Evolutionary conservation across 2,329 filamentous ascomycete genomes (phyloP), one percentile per base, ranked within the genome.

Genomic region (Fusarium subtropicale): DNA sequence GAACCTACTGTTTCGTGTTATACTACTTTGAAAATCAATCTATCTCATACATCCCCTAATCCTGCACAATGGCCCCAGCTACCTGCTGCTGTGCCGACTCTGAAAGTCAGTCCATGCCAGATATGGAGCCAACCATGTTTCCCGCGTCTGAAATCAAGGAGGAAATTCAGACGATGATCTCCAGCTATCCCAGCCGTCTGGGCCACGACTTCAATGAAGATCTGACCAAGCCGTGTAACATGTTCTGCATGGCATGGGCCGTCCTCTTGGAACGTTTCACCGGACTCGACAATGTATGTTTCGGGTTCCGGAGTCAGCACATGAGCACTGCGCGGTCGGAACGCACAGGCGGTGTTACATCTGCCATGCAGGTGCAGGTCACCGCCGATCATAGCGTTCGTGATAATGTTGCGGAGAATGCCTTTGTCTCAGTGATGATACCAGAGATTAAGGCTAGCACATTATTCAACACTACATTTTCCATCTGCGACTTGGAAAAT

Each of bases 401-500:
- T 8, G 59, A 20, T 1, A 53, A 65, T 5, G 33, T 68, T 30
- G 15, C 9, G 2, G 53, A 42, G 8, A 42, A n/a, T 3, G 7
- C 28, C 38, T 56, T 44, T 2, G 30, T 41, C 0, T 12, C 58
- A 15, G 15, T 54, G 4, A 0, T 24, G 10, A 3, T 59, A 26
- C 18, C 51, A 15, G 44, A 66, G 4, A 28, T 9, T 6, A 53
- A 57, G 15, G 68, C 64, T 4, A 74, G 75, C 18, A 76, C 72
- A 7, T 71, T 84, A 2, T 85, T 84, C 74, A 85, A 85, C 69
- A 84, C 83, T 0, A 81, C 77, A 18, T 60, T 85, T 2, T 81
- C 81, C 3, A 59, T 72, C 44, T 34, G 18, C 7, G 48, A 18
- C 44, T 20, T 41, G 4, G 11, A 79, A 79, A 48, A 76, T 64